Percentiles rank a stretch among this genome's conserved stretches.
These are phyloP conservation scores for Podila horticola DNA, from an alignment of 192 early-diverging fungal species.

Conservation along the genomic window DNA sequence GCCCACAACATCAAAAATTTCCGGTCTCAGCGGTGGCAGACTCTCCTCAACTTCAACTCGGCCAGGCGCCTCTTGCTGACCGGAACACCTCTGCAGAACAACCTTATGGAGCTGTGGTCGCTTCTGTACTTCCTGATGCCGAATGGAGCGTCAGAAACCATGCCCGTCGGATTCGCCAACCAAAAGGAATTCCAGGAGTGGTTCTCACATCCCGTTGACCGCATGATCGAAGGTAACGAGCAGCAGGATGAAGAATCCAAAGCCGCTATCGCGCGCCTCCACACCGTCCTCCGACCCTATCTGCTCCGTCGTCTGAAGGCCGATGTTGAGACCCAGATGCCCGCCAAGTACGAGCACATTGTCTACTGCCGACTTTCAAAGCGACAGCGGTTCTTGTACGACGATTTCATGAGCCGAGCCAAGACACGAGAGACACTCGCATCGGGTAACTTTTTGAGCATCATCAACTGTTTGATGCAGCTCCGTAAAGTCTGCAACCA, in stretches of 20 bases:
- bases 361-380: slow-evolving; percentile 77
- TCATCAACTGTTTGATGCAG: slow-evolving; percentile 82
- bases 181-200: slow-evolving; percentile 86
- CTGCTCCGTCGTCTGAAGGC: slow-evolving; percentile 71
- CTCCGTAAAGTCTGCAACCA: slow-evolving; percentile 71
- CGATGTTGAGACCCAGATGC: slow-evolving; percentile 75
- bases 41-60: slow-evolving; percentile 75
- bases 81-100: slow-evolving; percentile 91
- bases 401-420: slow-evolving; percentile 84
- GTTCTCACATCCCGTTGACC: slow-evolving; percentile 90
- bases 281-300: slow-evolving; percentile 72
- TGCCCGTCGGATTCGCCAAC: slow-evolving; percentile 85
- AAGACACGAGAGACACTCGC: slow-evolving; percentile 80
- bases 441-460: slow-evolving; percentile 77
- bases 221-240: slow-evolving; percentile 71
- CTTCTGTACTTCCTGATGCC: slow-evolving; percentile 90
- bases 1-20: slow-evolving; percentile 84
- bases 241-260: slow-evolving; percentile 62
- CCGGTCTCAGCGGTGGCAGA: slow-evolving; percentile 78
- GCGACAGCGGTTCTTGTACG: slow-evolving; percentile 77
- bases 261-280: slow-evolving; percentile 66
- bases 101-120: slow-evolving; percentile 89
- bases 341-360: slow-evolving; percentile 73
- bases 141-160: slow-evolving; percentile 60
- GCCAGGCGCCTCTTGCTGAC: slow-evolving; percentile 79